Conservation (phyloP, 1,284 basidiomycete species). For the Fistulinella cinereoalba region DNA sequence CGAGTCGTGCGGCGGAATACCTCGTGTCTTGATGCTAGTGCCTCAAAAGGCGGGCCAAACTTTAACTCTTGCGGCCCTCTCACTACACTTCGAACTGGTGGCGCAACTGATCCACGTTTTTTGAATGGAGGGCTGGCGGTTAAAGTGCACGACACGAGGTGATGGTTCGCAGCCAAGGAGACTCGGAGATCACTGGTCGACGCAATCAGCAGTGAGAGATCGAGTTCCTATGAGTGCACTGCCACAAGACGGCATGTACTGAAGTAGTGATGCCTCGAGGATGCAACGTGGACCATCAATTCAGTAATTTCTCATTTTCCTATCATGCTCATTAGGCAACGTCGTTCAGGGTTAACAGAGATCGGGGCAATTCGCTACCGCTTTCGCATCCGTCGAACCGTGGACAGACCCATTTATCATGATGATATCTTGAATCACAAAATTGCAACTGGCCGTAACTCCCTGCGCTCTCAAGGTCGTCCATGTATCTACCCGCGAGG, state of each 20-base stretch:
- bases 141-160: conserved; percentile 8
- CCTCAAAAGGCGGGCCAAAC: neutral
- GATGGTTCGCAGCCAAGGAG: neutral
- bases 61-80: neutral
- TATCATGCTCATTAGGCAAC: conserved; percentile 2
- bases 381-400: too few species aligned
- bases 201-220: neutral
- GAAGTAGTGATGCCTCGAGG: conserved; percentile 28
- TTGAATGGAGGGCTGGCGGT: neutral
- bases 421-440: too few species aligned
- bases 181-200: neutral
- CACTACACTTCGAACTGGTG: neutral
- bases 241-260: conserved; percentile 18
- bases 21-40: conserved; percentile 19
- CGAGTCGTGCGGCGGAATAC: conserved; percentile 6
- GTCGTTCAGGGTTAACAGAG: conserved; percentile 16
- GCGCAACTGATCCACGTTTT: conserved; percentile 6
- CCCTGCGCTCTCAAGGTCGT: conserved; percentile 22
- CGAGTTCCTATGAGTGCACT: conserved; percentile 3
- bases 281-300: conserved; percentile 15
- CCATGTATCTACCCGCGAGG: conserved; percentile 47
- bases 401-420: too few species aligned
- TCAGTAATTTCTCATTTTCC: neutral
- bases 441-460: too few species aligned
- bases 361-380: conserved; percentile 13